Evolutionary conservation across 257 asterid species (phyloP).

Genomic region (Solanum piurae): DNA sequence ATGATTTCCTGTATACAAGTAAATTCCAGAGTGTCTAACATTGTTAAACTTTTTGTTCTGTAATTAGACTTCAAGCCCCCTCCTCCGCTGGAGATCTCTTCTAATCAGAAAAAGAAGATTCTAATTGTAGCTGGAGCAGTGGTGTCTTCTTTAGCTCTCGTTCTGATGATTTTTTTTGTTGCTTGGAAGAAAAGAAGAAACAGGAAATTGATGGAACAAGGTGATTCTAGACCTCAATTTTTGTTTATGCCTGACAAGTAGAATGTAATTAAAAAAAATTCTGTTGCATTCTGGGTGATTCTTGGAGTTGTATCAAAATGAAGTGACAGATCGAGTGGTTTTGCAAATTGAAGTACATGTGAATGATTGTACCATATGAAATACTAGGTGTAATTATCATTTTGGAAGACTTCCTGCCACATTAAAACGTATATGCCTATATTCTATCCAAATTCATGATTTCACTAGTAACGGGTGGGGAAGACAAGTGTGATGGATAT

Average conservation of each 20-base stretch:
- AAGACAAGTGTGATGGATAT: background rate
- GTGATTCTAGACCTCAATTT: conserved; percentile 10
- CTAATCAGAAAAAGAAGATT: conserved; percentile 23
- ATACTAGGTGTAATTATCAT: background rate
- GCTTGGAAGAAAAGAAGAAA: conserved; percentile 28
- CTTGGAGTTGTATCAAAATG: background rate
- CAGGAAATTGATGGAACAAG: conserved; percentile 44
- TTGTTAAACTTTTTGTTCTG: background rate
- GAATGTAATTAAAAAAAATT: background rate
- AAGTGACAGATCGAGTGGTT: background rate
- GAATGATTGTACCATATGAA: background rate
- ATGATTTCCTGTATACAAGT: background rate
- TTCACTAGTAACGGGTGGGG: background rate
- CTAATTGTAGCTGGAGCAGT: conserved; percentile 25
- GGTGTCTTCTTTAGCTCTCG: conserved; percentile 9
- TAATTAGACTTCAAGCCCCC: conserved; percentile 41
- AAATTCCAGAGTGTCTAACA: background rate
- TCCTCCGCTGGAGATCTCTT: background rate
- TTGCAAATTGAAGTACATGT: background rate
- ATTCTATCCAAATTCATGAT: background rate
- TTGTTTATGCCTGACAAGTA: background rate
- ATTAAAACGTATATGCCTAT: background rate
- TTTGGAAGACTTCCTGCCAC: background rate
- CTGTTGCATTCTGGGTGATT: background rate
- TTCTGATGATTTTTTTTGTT: conserved; percentile 15